Evolutionary conservation across 106 monocot genomes (phyloP), one percentile per base, ranked within the genome.

Genomic region (Dendrobium nobile): DNA sequence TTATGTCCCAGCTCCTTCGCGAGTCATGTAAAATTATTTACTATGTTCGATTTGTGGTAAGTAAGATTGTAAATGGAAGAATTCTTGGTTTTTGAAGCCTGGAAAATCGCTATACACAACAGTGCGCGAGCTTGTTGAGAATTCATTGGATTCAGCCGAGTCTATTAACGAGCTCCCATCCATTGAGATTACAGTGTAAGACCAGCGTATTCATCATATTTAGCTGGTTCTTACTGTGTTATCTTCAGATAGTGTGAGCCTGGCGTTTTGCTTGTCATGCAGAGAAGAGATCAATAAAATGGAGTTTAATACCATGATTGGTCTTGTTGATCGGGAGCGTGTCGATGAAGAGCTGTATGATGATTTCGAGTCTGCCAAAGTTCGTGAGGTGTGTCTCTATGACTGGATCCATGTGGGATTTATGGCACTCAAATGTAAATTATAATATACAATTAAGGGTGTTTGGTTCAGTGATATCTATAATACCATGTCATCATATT

Each of bases 41-140:
- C 40, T 24, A 4, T 42, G 19, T 79, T 41, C 27, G 64, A 47
- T 47, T 45, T 67, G 15, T 13, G 19, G 10, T 56, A n/a, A 47
- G 31, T 24, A 20, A n/a, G n/a, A 7, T 59, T 41, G 28, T 77
- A 5, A 47, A 58, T 75, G 11, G 77, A 45, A 9, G 47, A 31
- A 55, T 72, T 48, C 19, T 81, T 86, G 54, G 54, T 56, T 42
- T 73, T 54, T 72, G 43, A 77, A 95, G 98, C 95, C 95, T 26
- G 98, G 98, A 41, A 99, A 99, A 73, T 99, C 98, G 37, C 74
- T 95, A 47, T 99, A 93, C 82, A 99, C 98, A 4, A 99, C 98
- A 16, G 84, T 99, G 27, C 67, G 98, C 68, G 98, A 99, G 84
- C 86, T 99, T 54, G 95, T 95, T 42, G 98, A 99, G 81, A 99